Percentiles rank a stretch among this genome's conserved stretches.
phyloP scores from a whole-genome alignment of 2,329 filamentous ascomycete genomes.

The Neoascochyta sp. region DNA sequence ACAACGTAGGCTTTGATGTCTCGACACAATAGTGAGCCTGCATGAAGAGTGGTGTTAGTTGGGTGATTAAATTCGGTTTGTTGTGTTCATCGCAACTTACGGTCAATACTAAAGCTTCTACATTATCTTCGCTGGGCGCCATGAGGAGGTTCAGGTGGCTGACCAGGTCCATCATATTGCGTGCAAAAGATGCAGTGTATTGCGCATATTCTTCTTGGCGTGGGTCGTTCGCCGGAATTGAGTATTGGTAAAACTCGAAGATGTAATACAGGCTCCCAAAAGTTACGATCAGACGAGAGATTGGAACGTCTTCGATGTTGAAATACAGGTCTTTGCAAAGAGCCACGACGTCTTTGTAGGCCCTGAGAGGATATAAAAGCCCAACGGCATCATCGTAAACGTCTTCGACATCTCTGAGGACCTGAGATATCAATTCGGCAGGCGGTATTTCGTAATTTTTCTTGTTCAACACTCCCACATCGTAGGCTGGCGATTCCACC shows the following conservation, averaged over 20 bases:
- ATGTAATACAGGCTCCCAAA: slow-evolving; percentile 39
- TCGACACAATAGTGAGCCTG: slow-evolving; percentile 34
- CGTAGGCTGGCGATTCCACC: slow-evolving; percentile 1
- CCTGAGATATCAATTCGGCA: slow-evolving; percentile 6
- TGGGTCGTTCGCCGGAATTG: slow-evolving; percentile 14
- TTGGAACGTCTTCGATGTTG: slow-evolving; percentile 30
- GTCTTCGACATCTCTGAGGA: slow-evolving; percentile 8
- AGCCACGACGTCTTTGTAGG: slow-evolving; percentile 4
- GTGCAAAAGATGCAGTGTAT: slow-evolving; percentile 23
- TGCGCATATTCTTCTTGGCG: slow-evolving; percentile 13
- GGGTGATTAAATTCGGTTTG: background rate
- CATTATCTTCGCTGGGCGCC: slow-evolving; percentile 29
- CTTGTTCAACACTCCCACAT: background rate
- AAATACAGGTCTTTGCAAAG: slow-evolving; percentile 33
- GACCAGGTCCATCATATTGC: slow-evolving; percentile 25
- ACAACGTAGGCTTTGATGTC: slow-evolving; percentile 26
- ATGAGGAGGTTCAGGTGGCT: slow-evolving; percentile 31
- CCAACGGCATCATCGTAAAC: slow-evolving; percentile 5
- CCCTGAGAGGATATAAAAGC: slow-evolving; percentile 8
- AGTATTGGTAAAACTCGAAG: slow-evolving; percentile 32
- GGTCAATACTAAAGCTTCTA: slow-evolving; percentile 37
- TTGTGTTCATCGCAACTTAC: too few relatives aligned
- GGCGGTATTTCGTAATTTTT: slow-evolving; percentile 4
- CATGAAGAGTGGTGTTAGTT: background rate
- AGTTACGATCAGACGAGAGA: slow-evolving; percentile 36